Evolutionary conservation across 306 rosid species (phyloP).

Genomic region (Luffa aegyptiaca): DNA sequence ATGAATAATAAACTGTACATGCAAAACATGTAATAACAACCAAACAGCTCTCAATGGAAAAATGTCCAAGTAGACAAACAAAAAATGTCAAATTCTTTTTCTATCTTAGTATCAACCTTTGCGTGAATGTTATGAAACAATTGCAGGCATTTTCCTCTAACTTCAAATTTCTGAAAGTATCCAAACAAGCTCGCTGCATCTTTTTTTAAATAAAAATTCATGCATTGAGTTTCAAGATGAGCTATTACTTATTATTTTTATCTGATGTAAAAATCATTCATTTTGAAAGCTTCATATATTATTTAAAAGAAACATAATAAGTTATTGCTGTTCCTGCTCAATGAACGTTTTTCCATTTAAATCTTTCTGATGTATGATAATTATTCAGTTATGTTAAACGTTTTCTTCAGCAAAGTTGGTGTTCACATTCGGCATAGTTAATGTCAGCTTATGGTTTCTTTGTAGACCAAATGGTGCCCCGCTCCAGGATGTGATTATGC

Average conservation of each 20-base stretch:
- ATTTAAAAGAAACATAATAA: background rate
- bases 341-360: background rate
- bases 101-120: background rate
- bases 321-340: background rate
- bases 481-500: constrained; percentile 94
- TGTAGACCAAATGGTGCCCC: constrained; percentile 90
- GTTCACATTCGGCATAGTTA: background rate
- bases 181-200: background rate
- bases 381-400: background rate
- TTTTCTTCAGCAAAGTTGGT: constrained; percentile 1
- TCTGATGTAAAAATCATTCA: background rate
- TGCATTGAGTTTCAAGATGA: background rate
- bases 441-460: background rate
- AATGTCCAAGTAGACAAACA: background rate
- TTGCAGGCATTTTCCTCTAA: background rate
- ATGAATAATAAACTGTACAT: background rate
- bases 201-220: background rate
- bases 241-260: background rate
- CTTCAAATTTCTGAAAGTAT: background rate
- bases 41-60: background rate
- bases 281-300: background rate
- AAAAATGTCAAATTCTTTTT: background rate
- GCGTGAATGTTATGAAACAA: background rate
- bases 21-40: background rate
- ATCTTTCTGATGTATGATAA: background rate